Percentiles rank a stretch among this genome's conserved stretches.
Evolutionary conservation across 345 rosid genomes (phyloP).

Genomic region (Geranium brycei): DNA sequence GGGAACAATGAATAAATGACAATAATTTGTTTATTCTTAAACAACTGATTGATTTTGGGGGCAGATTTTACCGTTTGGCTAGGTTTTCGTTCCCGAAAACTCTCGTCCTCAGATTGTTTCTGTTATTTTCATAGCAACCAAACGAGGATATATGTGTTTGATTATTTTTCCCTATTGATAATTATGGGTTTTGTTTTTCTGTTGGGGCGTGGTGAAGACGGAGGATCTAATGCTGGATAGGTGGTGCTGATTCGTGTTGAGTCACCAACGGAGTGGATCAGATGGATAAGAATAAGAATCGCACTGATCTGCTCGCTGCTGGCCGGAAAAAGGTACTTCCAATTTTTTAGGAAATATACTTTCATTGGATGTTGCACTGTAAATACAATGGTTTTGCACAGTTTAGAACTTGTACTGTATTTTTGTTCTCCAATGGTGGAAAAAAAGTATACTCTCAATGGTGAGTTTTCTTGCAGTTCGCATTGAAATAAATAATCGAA

Average conservation of each 20-base stretch:
- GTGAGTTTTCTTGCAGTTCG: too few relatives aligned
- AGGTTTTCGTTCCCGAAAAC: neutral
- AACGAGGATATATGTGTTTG: neutral
- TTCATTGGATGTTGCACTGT: neutral
- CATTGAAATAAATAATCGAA: too few relatives aligned
- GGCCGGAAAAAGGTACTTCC: constrained; percentile 74
- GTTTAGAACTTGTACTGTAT: too few relatives aligned
- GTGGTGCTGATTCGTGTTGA: constrained; percentile 15
- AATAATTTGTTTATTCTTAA: neutral
- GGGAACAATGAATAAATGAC: neutral
- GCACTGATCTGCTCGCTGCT: constrained; percentile 78
- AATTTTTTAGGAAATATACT: neutral
- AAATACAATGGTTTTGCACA: neutral
- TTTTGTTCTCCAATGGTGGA: too few relatives aligned
- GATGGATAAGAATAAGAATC: constrained; percentile 92
- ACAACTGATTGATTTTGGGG: neutral
- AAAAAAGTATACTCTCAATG: too few relatives aligned
- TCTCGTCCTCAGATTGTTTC: neutral
- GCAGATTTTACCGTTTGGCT: neutral
- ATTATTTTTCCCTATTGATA: neutral
- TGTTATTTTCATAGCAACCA: neutral
- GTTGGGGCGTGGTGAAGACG: constrained; percentile 5
- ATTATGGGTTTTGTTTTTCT: constrained; percentile 5
- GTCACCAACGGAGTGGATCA: constrained; percentile 21
- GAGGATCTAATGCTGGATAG: constrained; percentile 26